These are phyloP conservation scores for Lipomyces oligophaga DNA, from an alignment of 805 yeast genomes.

Conservation along the genomic window DNA sequence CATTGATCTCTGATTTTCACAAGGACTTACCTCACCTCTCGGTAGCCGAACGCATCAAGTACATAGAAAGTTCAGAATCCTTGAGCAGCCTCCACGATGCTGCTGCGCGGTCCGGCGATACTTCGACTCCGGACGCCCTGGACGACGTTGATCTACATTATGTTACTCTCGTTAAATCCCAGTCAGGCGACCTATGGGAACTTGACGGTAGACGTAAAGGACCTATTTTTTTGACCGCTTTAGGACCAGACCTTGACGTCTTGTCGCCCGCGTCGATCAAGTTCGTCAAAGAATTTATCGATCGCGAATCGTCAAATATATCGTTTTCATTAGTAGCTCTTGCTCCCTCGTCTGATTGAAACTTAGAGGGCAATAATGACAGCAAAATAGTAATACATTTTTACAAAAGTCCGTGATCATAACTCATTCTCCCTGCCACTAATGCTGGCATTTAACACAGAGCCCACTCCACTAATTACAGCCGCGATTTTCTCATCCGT, in stretches of 20 bases:
- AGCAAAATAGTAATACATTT: not conserved
- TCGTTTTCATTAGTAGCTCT: conserved; percentile 25
- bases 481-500: too few species aligned
- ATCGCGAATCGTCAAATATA: conserved; percentile 36
- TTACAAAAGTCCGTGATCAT: not conserved
- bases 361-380: too few species aligned
- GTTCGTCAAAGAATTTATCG: conserved; percentile 65
- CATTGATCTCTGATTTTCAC: conserved; percentile 33
- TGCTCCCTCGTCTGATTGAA: conserved; percentile 16
- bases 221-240: conserved; percentile 58
- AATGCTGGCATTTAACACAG: not conserved
- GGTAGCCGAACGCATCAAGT: conserved; percentile 41
- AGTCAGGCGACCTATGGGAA: conserved; percentile 64
- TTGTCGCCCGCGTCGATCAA: conserved; percentile 48
- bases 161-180: conserved; percentile 61
- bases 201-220: conserved; percentile 85
- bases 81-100: conserved; percentile 42
- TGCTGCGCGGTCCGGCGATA: conserved; percentile 40
- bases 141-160: conserved; percentile 65
- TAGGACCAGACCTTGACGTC: conserved; percentile 47
- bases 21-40: conserved; percentile 26
- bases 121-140: conserved; percentile 42
- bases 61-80: conserved; percentile 44
- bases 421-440: too few species aligned
- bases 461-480: too few species aligned